Conservation (phyloP, 2,329 filamentous ascomycete species). For the Colletotrichum sp. region DNA sequence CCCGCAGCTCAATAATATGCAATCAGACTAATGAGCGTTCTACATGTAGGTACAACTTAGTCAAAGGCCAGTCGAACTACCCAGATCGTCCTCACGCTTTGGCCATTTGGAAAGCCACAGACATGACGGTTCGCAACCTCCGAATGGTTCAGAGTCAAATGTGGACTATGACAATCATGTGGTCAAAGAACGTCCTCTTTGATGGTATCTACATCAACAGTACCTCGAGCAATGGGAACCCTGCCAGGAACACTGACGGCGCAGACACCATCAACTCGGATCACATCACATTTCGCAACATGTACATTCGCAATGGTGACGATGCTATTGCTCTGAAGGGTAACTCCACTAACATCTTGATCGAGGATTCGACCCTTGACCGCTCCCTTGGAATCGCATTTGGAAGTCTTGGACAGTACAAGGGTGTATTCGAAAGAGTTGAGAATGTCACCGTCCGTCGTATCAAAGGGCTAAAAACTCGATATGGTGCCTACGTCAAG, state of each 20-base stretch:
- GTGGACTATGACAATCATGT: background rate
- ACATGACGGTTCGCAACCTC: background rate
- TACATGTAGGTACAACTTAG: background rate
- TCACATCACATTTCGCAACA: background rate
- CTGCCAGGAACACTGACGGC: background rate
- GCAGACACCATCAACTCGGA: background rate
- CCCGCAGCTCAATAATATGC: fast-evolving
- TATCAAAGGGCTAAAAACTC: background rate
- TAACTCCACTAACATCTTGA: background rate
- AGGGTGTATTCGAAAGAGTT: background rate
- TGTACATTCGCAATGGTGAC: background rate
- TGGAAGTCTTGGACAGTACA: background rate
- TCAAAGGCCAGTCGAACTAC: background rate
- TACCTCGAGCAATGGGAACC: background rate
- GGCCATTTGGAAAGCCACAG: background rate
- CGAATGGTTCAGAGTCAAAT: background rate
- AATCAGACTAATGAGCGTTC: background rate
- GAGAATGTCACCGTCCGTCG: background rate
- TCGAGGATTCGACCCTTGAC: background rate
- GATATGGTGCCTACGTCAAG: background rate
- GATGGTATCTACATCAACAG: background rate
- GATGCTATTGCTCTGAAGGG: background rate
- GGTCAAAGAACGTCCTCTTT: background rate
- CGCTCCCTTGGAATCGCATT: background rate
- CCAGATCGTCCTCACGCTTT: background rate